Conservation (phyloP, 1,284 basidiomycete species). For the Cutaneotrichosporon curvatum region DNA sequence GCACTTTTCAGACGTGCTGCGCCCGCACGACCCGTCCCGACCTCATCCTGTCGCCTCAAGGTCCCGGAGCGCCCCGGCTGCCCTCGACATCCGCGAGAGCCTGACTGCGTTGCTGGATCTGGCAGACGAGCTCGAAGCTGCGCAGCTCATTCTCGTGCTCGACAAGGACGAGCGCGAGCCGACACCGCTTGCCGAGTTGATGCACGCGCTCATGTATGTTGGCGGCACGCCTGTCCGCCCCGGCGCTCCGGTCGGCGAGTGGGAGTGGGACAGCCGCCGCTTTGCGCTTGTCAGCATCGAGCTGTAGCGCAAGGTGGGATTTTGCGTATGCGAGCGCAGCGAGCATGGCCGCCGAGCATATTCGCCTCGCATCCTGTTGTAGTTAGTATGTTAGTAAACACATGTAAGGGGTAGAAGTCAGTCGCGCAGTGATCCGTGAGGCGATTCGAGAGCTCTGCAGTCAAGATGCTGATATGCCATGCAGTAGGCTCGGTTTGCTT, state of each 20-base stretch:
- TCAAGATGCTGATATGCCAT: too few species aligned
- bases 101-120: constrained; percentile 44
- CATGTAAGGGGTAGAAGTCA: not conserved
- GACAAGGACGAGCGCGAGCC: constrained; percentile 37
- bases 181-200: constrained; percentile 35
- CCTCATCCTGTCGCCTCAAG: constrained; percentile 8
- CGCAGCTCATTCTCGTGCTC: constrained; percentile 36
- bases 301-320: constrained; percentile 20
- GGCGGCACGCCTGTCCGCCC: constrained; percentile 39
- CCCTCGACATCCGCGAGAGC: constrained; percentile 40
- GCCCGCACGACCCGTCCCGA: constrained; percentile 36
- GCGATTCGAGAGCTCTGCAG: too few species aligned
- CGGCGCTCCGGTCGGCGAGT: constrained; percentile 34
- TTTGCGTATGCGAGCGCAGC: too few species aligned
- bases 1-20: constrained; percentile 39
- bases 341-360: too few species aligned
- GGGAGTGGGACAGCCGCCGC: constrained; percentile 39
- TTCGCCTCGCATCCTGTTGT: too few species aligned
- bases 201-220: constrained; percentile 45
- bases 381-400: too few species aligned
- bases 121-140: constrained; percentile 39
- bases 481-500: too few species aligned
- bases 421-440: too few species aligned
- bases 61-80: not conserved
- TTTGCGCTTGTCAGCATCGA: constrained; percentile 47